phyloP scores from a whole-genome alignment of 257 asterid genomes.

The Anisodus tanguticus region DNA sequence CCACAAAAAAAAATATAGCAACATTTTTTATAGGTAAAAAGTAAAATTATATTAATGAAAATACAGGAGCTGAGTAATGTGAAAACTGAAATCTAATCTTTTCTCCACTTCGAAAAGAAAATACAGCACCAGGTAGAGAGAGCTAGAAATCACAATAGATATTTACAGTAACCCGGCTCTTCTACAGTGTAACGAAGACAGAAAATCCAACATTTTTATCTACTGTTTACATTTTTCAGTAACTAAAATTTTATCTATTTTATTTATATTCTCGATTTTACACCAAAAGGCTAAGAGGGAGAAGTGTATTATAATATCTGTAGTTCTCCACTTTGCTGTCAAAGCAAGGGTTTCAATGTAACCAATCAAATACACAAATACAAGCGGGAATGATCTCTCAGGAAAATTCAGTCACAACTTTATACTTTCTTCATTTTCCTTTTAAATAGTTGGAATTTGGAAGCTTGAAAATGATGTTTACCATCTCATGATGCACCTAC shows the following conservation, averaged over 20 bases:
- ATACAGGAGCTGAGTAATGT: too few species aligned
- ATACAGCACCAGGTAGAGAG: background rate
- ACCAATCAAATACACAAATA: background rate
- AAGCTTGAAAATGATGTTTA: background rate
- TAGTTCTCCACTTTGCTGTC: background rate
- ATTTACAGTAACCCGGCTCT: background rate
- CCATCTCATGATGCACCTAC: background rate
- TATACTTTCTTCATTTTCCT: background rate
- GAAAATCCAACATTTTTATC: background rate
- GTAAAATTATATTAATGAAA: too few species aligned
- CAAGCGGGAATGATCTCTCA: background rate
- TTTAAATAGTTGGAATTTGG: background rate
- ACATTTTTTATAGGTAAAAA: too few species aligned
- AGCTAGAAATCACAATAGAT: background rate
- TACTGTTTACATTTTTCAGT: too few species aligned
- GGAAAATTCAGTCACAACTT: slow-evolving; percentile 13
- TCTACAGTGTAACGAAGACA: background rate
- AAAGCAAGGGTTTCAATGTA: background rate
- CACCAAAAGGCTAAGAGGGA: background rate
- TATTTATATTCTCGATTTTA: background rate
- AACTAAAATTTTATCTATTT: background rate
- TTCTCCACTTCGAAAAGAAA: too few species aligned
- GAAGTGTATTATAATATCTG: background rate
- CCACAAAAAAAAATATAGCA: too few species aligned
- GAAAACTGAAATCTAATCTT: too few species aligned